These are phyloP conservation scores for Sugiyamaella mastotermitis DNA, from an alignment of 805 yeast species.

Conservation along the genomic window DNA sequence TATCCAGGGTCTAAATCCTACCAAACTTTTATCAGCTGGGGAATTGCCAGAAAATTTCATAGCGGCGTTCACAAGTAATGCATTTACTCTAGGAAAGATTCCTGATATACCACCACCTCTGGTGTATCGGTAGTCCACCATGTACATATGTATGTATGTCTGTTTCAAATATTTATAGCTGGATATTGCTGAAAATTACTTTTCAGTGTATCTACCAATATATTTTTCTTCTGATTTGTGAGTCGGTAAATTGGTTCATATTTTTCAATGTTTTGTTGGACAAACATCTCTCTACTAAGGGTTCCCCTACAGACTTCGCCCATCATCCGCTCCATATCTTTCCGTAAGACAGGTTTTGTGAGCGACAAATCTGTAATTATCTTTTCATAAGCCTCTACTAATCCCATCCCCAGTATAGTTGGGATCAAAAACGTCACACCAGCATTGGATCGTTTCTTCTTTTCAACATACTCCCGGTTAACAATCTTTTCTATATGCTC, in stretches of 20 bases:
- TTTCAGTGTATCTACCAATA: constrained; percentile 34
- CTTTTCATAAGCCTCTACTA: constrained; percentile 81
- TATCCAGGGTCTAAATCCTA: constrained; percentile 32
- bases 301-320: constrained; percentile 63
- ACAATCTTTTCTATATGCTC: constrained; percentile 87
- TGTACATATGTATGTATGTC: too few species aligned
- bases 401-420: constrained; percentile 73
- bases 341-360: constrained; percentile 83
- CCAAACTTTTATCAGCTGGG: constrained; percentile 27
- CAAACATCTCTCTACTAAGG: constrained; percentile 46
- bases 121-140: constrained; percentile 21
- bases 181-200: constrained; percentile 5
- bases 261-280: constrained; percentile 46
- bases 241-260: constrained; percentile 57
- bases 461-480: constrained; percentile 49
- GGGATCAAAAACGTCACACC: constrained; percentile 48
- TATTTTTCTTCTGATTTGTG: constrained; percentile 37
- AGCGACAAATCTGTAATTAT: constrained; percentile 71
- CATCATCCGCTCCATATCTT: constrained; percentile 63
- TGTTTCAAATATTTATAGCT: too few species aligned
- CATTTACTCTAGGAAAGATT: constrained; percentile 26
- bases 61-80: constrained; percentile 37
- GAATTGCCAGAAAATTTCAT: constrained; percentile 41
- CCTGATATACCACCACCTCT: constrained; percentile 31
- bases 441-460: constrained; percentile 2